phyloP scores from a whole-genome alignment of 495 filamentous ascomycete genomes.

The Penicillium canescens region DNA sequence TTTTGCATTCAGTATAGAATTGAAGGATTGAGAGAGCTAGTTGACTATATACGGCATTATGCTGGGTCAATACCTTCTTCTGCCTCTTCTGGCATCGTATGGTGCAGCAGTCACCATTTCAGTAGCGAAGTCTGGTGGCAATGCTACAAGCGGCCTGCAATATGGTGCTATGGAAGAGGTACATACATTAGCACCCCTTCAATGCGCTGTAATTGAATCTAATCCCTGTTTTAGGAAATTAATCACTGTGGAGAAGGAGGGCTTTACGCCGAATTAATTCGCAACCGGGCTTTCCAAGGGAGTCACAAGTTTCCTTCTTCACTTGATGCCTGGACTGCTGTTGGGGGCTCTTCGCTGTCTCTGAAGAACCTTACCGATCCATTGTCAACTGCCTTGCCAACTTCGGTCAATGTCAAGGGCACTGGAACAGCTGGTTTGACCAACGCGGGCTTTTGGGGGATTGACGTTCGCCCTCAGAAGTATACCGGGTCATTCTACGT shows the following conservation, averaged over 20 bases:
- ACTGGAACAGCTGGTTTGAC: slow-evolving; percentile 48
- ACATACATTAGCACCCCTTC: neutral
- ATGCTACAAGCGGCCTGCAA: slow-evolving; percentile 49
- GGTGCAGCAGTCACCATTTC: slow-evolving; percentile 31
- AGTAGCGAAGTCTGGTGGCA: slow-evolving; percentile 51
- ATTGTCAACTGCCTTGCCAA: slow-evolving; percentile 60
- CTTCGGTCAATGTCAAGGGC: slow-evolving; percentile 58
- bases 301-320: slow-evolving; percentile 41
- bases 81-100: slow-evolving; percentile 30
- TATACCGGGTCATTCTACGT: slow-evolving; percentile 62
- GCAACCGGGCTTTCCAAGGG: slow-evolving; percentile 71
- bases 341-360: slow-evolving; percentile 51
- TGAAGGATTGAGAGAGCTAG: slow-evolving; percentile 1
- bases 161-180: slow-evolving; percentile 64
- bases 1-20: slow-evolving; percentile 6
- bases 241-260: slow-evolving; percentile 77
- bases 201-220: neutral
- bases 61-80: slow-evolving; percentile 24
- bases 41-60: slow-evolving; percentile 12
- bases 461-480: slow-evolving; percentile 53
- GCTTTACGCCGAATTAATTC: slow-evolving; percentile 72
- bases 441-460: slow-evolving; percentile 66
- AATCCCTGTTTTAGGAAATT: slow-evolving; percentile 53
- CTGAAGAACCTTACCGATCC: slow-evolving; percentile 55
- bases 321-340: slow-evolving; percentile 54